Base-by-base conservation (phyloP, 495 filamentous ascomycete genomes). In the Podospora pseudocomata region DNA sequence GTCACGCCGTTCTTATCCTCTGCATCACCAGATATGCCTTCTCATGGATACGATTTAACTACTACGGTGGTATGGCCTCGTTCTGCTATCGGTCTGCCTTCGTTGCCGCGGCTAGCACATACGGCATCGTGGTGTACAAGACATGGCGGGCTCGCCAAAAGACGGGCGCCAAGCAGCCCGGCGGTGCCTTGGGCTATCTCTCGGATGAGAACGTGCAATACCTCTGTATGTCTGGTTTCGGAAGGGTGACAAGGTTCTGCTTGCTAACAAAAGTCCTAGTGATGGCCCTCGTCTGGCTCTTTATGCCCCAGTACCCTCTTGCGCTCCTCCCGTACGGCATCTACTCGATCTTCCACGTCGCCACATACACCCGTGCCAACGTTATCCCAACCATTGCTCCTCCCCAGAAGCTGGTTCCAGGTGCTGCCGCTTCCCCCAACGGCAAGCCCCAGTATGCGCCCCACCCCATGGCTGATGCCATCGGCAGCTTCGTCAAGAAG, bases 81-180 rank as follows among this genome's bases (percentile, higher is more conserved):
- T 87, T 96, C 76, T 88, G 89, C 67, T 99, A 99, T 79, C 93
- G 96, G 71, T 84, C 90, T 44, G 91, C 93, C 55, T 99, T 98
- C 78, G 65, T 97, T 65, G 87, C 92, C 7, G 95, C 95, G 0
- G 92, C 93, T 15, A 87, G 86, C 30, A 98, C 95, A 3, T 99
- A 99, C 80, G 95, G 96, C 70, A 97, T 99, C 68, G 95, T 99
- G 20, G 96, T 98, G n/a, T 98, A 96, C 86, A 99, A 99, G 86
- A 92, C 92, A 63, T 94, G 91, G 81, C 88, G 94, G 66, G 91
- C 95, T 68, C 88, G 92, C 66, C 85, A 90, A 68, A 87, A 88
- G 78, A 81, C 86, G 61, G 89, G 88, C 61, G 84, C 82, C 65
- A 84, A 82, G 75, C 81, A 82, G 69, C 80, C 81, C 57, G 81